Base-by-base conservation (phyloP, 2,329 filamentous ascomycete species). In the Colletotrichum abscissum region DNA sequence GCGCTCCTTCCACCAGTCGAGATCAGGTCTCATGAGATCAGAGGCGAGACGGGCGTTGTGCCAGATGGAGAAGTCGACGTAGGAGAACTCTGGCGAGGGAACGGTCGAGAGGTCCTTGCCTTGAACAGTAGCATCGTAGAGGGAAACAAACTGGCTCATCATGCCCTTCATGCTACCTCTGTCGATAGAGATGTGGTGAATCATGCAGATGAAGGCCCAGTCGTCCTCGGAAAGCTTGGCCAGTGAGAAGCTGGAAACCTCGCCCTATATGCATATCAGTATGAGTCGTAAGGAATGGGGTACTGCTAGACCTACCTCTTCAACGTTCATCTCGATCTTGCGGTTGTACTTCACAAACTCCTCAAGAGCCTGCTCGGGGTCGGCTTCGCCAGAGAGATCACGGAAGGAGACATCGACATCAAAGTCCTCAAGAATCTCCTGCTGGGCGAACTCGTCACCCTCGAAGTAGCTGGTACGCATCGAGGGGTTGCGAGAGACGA, bases 1-100 rank as follows among this genome's bases (percentile, higher is more conserved):
- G 22, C 69, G 75, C 14, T 71, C 62, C 63, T 71, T 73, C 77
- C 77, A 78, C 76, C 76, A 78, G 64, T 77, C 76, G 9, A 78
- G 74, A n/a, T 77, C 74, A 30, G 75, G 76, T 63, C 75, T 74
- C 76, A 78, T 77, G 14, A 75, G 52, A 33, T 78, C 75, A 1
- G 77, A 77, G 3, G 72, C 73, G 8, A 78, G 74, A 52, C 76
- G 76, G 16, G 76, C 76, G 38, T 78, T 78, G 75, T 78, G 77
- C 77, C 77, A 78, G 8, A 77, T 73, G 12, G 76, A 78, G 49
- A 78, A 78, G 72, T 78, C 76, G 59, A 75, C 74, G 24, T 78
- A 78, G 60, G 71, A 73, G 54, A 78, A 75, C 38, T 75, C 72
- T 2, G 77, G 77, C n/a, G 71, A 63, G 12, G 77, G 75, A 11